Conservation (phyloP, 305 asterid genomes). For the Lippia alba region DNA sequence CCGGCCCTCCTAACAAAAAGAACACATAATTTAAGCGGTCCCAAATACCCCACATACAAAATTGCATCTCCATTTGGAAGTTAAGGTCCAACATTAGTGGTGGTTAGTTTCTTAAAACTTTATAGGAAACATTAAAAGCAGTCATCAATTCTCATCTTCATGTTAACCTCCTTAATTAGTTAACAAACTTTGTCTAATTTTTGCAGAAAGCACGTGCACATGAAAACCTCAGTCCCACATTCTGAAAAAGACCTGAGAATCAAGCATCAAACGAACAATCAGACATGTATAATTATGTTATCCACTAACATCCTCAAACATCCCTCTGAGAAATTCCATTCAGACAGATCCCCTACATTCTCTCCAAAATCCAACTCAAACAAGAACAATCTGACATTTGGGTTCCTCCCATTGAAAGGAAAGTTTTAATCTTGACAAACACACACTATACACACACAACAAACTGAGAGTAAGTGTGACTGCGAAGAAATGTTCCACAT, state of each 20-base stretch:
- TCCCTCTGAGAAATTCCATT: conserved; percentile 32
- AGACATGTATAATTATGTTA: conserved; percentile 34
- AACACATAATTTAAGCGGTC: too few relatives aligned
- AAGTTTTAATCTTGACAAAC: conserved; percentile 40
- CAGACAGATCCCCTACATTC: conserved; percentile 32
- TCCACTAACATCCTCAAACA: conserved; percentile 18
- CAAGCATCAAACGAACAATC: conserved; percentile 31
- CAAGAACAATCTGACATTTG: conserved; percentile 13
- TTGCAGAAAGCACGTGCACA: conserved; percentile 44
- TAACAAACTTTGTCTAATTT: conserved; percentile 10
- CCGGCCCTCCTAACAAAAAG: neutral
- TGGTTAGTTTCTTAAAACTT: neutral
- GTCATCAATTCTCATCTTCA: neutral
- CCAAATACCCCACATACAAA: neutral
- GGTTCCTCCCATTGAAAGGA: conserved; percentile 71
- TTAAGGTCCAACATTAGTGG: neutral
- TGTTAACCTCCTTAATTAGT: conserved; percentile 32
- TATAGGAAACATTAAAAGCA: too few relatives aligned
- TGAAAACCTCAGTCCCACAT: conserved; percentile 20
- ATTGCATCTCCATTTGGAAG: neutral
- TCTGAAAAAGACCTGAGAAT: conserved; percentile 40
- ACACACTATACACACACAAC: conserved; percentile 26
- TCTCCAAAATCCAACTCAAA: neutral
- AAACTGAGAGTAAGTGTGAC: conserved; percentile 51
- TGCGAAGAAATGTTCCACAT: conserved; percentile 56